Evolutionary conservation across 306 rosid species (phyloP), one percentile per base, ranked within the genome.

Genomic region (Boehmeria nivea): DNA sequence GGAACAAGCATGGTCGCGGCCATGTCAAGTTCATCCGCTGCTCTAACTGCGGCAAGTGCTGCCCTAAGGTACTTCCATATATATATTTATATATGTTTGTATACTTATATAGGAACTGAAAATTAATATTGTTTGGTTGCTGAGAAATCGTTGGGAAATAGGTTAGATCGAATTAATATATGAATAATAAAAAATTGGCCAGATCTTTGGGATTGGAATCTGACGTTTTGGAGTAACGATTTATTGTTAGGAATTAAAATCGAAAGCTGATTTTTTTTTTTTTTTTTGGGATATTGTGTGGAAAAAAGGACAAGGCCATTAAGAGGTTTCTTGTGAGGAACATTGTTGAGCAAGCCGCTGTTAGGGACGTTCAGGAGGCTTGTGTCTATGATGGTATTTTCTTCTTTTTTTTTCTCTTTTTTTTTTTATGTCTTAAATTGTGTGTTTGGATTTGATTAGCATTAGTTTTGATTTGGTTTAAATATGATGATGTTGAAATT

Each of bases 311-410:
- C 64, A 90, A 90, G 75, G 75, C 95, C 0, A 75, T 81, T 61
- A 81, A 81, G 84, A 69, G 99, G 40, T 82, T 91, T 53, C 71
- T 87, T 0, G 96, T 84, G 68, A 84, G 99, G 87, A 91, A 91
- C 87, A 91, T 91, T 56, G 99, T 91, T 8, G 99, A 87, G 66
- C 99, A 91, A 38, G 99, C 98, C 49, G 98, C 96, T 0, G 98
- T 91, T 1, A 78, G 96, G 63, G 95, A 91, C 79, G 95, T 91
- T 25, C 96, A 91, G 73, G 99, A 91, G 64, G 99, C 96, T 4
- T 91, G 96, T 53, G 85, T 87, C 66, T 87, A 87, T 51, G 98
- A 84, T 24, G 89, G 96, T 87, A 78, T 68, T 28, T 12, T 24
- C 36, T 12, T 33, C 44, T 1, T 6, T 45, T 2, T 7, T 7